Evolutionary conservation across 495 filamentous ascomycete species (phyloP).

Genomic region (Aspergillus coremiiformis): DNA sequence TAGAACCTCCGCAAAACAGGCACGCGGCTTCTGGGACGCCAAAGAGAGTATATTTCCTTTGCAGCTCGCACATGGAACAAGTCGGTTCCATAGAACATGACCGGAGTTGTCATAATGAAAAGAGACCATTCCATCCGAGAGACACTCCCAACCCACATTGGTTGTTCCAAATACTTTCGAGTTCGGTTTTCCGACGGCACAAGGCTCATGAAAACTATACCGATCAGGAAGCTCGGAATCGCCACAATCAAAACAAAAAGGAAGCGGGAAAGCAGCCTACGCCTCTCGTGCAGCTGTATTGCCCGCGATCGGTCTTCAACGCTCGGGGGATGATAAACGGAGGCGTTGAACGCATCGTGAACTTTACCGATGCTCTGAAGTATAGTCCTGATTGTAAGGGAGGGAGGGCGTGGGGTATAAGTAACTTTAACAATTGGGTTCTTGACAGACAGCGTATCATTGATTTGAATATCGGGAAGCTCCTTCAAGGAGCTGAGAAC

Average conservation of each 20-base stretch:
- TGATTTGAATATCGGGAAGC: constrained; percentile 45
- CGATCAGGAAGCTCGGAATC: constrained; percentile 84
- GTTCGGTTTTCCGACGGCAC: constrained; percentile 50
- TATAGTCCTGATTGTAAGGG: constrained; percentile 71
- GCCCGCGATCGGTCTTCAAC: constrained; percentile 75
- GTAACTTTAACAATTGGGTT: constrained; percentile 62
- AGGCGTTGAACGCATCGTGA: constrained; percentile 56
- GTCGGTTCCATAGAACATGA: constrained; percentile 85
- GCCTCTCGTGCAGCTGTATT: constrained; percentile 59
- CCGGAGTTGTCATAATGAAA: constrained; percentile 78
- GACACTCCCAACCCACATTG: constrained; percentile 64
- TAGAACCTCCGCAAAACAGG: constrained; percentile 75
- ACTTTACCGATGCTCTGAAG: constrained; percentile 55
- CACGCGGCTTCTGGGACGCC: constrained; percentile 70
- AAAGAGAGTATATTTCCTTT: constrained; percentile 72
- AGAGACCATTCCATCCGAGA: constrained; percentile 74
- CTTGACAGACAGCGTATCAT: constrained; percentile 40
- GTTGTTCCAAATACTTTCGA: constrained; percentile 58
- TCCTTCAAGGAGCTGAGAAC: constrained; percentile 47
- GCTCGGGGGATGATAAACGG: constrained; percentile 71
- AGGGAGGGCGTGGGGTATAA: constrained; percentile 61
- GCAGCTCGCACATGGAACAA: constrained; percentile 73
- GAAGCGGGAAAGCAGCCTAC: constrained; percentile 55
- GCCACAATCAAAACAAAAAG: constrained; percentile 63
- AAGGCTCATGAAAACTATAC: constrained; percentile 85